Evolutionary conservation across 1,284 basidiomycete genomes (phyloP), one percentile per base, ranked within the genome.

Genomic region (Thelephora terrestris): DNA sequence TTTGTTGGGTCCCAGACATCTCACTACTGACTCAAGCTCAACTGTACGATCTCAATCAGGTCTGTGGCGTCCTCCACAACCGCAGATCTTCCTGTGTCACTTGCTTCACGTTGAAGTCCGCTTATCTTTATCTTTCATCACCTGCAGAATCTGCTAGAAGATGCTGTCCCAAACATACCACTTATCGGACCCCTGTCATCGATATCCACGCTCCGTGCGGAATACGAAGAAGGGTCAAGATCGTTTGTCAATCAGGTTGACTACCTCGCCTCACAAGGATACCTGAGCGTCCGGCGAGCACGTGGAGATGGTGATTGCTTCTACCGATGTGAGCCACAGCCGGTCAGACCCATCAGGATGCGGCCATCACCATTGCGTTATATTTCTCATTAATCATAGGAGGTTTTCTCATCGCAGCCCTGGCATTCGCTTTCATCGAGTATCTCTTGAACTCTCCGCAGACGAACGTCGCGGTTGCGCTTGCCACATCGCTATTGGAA

Each of bases 211-310:
- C 64, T 85, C 40, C 73, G 77, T 29, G 66, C 63, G 6, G 88
- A 91, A 65, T 91, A 89, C 61, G 71, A 77, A 52, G 71, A 70
- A 34, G 79, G 80, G 3, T 71, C 73, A 1, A 63, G 65, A 2
- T 59, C 67, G 7, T 86, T 89, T 55, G 60, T 83, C 9, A 68
- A 74, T 49, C 86, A 85, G 62, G 82, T 91, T 51, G 76, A 85
- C 55, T 79, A 75, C 65, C 59, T 83, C 57, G 62, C 66, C 51
- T 52, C 57, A 55, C 59, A 71, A 47, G 85, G 85, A 2, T 89
- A 76, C 67, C 68, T 69, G 36, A 68, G 68, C 23, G 70, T 91
- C 43, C 73, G 86, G 59, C 69, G 86, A 43, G 78, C 85, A 0
- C 73, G 80, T 66, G 87, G 89, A 54, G 62, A 63, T 43, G 61